Base-by-base conservation (phyloP, 2,329 filamentous ascomycete genomes). In the Ampelomyces quisqualis region DNA sequence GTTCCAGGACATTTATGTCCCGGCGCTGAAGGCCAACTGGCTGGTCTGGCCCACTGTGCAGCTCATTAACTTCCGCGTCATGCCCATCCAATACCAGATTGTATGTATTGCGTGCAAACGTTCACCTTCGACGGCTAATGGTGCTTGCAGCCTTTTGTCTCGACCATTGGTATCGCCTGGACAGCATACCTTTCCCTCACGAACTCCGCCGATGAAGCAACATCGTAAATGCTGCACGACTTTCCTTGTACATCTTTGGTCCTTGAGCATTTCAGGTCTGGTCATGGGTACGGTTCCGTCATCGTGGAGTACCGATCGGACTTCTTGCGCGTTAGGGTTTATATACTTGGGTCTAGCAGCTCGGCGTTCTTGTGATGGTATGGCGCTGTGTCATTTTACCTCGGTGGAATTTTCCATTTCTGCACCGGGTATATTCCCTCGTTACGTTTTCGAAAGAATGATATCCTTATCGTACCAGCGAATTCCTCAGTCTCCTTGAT, bases 21-120 rank as follows among this genome's bases (percentile, higher is more conserved):
- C 91, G 10, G 91, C 93, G 7, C 76, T 98, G 54, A 95, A 96
- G 76, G 90, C 91, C 56, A 98, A 98, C 72, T 98, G 86, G 60
- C 76, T 95, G 57, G 80, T 98, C 17, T 98, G 93, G 93, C 93
- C 93, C 17, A 82, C 87, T 5, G 93, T 98, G 30, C 93, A 98
- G 73, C 84, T 97, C 50, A 80, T 98, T 73, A 98, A 98, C 75
- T 98, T 98, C 73, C 81, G 91, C 20, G 67, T 97, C 55, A 89
- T 98, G 77, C 93, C 93, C 10, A 85, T 97, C 38, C 90, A 95
- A 65, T 95, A 93, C 69, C 93, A 98, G 70, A 86, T 98, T 70
- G 90, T 96, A 73, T 77, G 89, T 80, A 32, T 8, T 26, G 9
- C 18, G 18, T n/a, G n/a, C 15, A 8, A 8, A 7, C 5, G 5